Evolutionary conservation across 1,139 yeast species (phyloP), one percentile per base, ranked within the genome.

Genomic region (Debaryomyces coudertii): DNA sequence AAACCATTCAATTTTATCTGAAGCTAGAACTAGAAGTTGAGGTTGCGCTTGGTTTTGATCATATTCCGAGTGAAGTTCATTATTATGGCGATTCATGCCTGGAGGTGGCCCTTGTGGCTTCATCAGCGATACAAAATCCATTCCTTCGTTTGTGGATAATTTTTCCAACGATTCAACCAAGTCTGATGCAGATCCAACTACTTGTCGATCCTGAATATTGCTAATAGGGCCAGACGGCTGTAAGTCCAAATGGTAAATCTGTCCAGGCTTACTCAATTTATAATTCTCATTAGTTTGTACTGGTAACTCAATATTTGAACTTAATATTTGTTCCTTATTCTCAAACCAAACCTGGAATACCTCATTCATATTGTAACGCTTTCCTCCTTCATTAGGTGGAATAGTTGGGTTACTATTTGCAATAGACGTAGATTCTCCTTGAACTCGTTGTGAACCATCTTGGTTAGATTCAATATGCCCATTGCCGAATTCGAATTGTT

Each of bases 1-100:
- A 49, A 67, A 71, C 96, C 96, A 89, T 47, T 76, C 71, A 54
- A 84, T 74, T 44, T 72, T 66, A 18, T 69, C 77, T 9, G 75
- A 61, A 1, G 62, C 44, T 27, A 65, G 46, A 24, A 64, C 53
- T 1, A 57, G 53, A 22, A 33, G 16, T 6, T 25, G 27, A 4
- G 20, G 15, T 8, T 23, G 40, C 15, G n/a, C 40, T 22, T 27
- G 9, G 7, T 11, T 7, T 20, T 31, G 36, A 14, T n/a, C 18
- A 22, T 20, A 31, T 6, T 25, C 31, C 12, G 22, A 20, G 6
- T 24, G 24, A 14, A 15, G 29, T 4, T 36, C 45, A 27, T 28
- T 16, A 3, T 25, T 29, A 31, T 20, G 27, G 12, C 25, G 29
- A 11, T 45, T 24, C 50, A 55, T 46, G n/a, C 65, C 64, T 9